These are phyloP conservation scores for Fusarium heterosporum DNA, from an alignment of 2,329 filamentous ascomycete genomes.

Conservation along the genomic window DNA sequence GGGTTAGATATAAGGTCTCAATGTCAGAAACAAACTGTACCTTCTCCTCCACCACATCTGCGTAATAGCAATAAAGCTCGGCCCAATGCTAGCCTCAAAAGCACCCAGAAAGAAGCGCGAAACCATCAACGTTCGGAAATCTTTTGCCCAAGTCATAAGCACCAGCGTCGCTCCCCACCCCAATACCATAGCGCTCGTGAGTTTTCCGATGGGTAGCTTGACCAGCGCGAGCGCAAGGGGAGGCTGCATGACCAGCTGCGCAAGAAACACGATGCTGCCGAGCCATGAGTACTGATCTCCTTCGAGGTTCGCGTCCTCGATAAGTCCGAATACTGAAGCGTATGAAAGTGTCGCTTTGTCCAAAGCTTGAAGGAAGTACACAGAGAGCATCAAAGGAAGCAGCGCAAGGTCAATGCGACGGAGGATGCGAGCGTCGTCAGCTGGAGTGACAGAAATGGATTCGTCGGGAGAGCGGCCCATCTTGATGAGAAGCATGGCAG, in stretches of 20 bases:
- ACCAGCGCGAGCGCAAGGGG: constrained; percentile 68
- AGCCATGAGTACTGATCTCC: constrained; percentile 72
- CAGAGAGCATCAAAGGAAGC: constrained; percentile 62
- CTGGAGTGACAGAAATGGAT: constrained; percentile 49
- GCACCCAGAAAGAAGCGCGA: constrained; percentile 67
- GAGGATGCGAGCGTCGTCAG: constrained; percentile 52
- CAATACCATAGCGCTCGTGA: constrained; percentile 67
- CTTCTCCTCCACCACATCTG: constrained; percentile 72
- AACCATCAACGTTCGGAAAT: constrained; percentile 62
- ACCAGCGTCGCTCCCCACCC: constrained; percentile 66
- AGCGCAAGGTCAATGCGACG: constrained; percentile 56
- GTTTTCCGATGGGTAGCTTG: constrained; percentile 70
- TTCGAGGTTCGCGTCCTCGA: constrained; percentile 66
- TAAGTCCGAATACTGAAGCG: constrained; percentile 72
- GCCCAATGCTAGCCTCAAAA: constrained; percentile 63
- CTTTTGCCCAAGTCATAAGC: constrained; percentile 63
- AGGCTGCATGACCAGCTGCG: constrained; percentile 69
- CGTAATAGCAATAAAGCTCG: constrained; percentile 68
- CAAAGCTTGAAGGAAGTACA: constrained; percentile 72
- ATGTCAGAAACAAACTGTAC: constrained; percentile 18
- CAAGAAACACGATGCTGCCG: constrained; percentile 70
- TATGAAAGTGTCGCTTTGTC: constrained; percentile 73
- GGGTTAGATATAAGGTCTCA: constrained; percentile 12
- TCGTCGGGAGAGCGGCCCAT: constrained; percentile 53
- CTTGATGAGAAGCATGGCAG: constrained; percentile 58